Conservation (phyloP, 768 basidiomycete genomes). For the Mrakia frigida region DNA sequence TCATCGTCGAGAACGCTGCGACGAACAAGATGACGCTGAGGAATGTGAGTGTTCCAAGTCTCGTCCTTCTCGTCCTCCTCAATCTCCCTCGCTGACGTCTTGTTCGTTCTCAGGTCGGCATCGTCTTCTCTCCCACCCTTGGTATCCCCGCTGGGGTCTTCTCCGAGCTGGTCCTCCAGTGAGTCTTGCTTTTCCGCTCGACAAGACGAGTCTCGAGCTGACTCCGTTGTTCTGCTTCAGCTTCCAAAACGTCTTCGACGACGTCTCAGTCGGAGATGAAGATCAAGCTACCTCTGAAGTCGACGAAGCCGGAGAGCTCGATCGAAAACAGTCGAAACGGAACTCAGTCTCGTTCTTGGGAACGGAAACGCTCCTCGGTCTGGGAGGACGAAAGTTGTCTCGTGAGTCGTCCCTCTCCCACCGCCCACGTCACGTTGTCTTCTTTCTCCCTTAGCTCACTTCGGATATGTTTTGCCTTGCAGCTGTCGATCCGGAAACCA, state of each 20-base stretch:
- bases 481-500: background rate
- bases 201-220: background rate
- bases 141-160: conserved; percentile 98
- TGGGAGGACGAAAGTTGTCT: conserved; percentile 62
- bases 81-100: background rate
- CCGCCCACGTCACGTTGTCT: background rate
- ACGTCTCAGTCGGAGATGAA: conserved; percentile 9
- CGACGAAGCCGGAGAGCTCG: conserved; percentile 28
- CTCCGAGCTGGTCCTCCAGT: conserved; percentile 87
- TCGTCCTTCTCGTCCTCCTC: background rate
- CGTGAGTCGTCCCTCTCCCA: conserved; percentile 49
- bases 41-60: conserved; percentile 52
- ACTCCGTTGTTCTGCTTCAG: background rate
- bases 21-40: conserved; percentile 98
- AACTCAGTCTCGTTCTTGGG: conserved; percentile 55
- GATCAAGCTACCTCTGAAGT: background rate
- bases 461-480: background rate
- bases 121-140: conserved; percentile 95
- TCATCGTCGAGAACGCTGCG: conserved; percentile 82
- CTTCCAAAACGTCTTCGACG: conserved; percentile 24
- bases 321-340: conserved; percentile 33
- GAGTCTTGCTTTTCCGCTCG: conserved; percentile 46
- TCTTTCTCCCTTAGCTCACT: background rate
- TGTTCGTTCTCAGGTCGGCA: conserved; percentile 54
- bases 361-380: conserved; percentile 73